phyloP scores from a whole-genome alignment of 768 basidiomycete genomes.

The Ephemerocybe angulata region DNA sequence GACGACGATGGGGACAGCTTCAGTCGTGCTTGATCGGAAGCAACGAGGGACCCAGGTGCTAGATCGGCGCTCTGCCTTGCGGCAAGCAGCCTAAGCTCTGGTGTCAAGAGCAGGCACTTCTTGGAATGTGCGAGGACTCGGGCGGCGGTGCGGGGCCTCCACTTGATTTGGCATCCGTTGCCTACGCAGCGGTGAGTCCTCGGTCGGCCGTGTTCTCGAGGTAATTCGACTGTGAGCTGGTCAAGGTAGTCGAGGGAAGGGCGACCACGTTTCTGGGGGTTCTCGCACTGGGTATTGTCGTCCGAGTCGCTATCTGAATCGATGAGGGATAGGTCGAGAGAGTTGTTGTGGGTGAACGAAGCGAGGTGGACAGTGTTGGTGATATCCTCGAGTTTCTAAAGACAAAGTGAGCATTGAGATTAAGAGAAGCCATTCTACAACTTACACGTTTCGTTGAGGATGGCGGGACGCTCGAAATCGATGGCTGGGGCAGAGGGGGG shows the following conservation, averaged over 20 bases:
- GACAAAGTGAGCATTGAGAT: neutral
- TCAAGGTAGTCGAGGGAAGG: conserved; percentile 8
- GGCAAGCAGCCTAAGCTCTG: conserved; percentile 7
- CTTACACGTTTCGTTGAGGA: too few relatives aligned
- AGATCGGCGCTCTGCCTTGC: conserved; percentile 7
- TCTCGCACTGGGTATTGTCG: neutral
- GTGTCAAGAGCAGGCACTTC: conserved; percentile 10
- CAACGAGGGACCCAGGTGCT: conserved; percentile 14
- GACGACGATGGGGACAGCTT: too few relatives aligned
- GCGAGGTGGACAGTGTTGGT: neutral
- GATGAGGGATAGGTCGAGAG: neutral
- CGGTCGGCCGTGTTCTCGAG: neutral
- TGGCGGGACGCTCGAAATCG: neutral
- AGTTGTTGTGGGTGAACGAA: neutral
- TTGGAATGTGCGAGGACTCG: conserved; percentile 15
- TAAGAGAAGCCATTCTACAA: too few relatives aligned
- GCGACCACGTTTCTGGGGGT: neutral
- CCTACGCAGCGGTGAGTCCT: conserved; percentile 3
- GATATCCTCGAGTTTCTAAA: neutral
- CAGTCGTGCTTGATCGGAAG: neutral
- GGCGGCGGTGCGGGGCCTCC: neutral
- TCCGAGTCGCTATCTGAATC: neutral
- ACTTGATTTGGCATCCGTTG: conserved; percentile 1
- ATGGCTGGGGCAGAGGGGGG: neutral
- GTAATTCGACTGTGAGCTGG: conserved; percentile 6